Evolutionary conservation across 2,329 filamentous ascomycete species (phyloP).

Genomic region (Diaporthe citrichinensis): DNA sequence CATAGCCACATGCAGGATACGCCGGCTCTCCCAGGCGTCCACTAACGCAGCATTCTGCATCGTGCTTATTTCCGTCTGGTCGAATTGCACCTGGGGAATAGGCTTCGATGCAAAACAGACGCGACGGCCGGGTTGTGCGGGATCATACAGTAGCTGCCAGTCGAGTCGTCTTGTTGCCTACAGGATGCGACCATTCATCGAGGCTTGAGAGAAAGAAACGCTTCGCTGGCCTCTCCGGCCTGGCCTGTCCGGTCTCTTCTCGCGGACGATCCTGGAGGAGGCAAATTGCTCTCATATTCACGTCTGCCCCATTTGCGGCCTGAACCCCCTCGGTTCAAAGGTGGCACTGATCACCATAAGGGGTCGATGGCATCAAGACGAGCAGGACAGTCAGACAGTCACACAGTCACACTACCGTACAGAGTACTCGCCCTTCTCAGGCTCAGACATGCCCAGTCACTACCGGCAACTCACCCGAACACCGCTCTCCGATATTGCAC

Average conservation of each 20-base stretch:
- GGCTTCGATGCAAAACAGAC: slow-evolving; percentile 27
- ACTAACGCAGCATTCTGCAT: slow-evolving; percentile 22
- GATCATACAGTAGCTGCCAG: slow-evolving; percentile 25
- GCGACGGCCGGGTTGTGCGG: slow-evolving; percentile 16
- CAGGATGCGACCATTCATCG: not conserved
- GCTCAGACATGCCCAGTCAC: slow-evolving; percentile 23
- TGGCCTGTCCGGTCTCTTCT: not conserved
- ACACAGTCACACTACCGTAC: too few species aligned
- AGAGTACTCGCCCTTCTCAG: slow-evolving; percentile 28
- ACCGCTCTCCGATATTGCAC: slow-evolving; percentile 23
- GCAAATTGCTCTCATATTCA: slow-evolving; percentile 8
- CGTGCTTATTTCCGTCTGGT: slow-evolving; percentile 26
- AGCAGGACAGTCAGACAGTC: not conserved
- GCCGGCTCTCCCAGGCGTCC: slow-evolving; percentile 15
- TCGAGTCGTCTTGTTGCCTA: not conserved
- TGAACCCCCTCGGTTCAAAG: slow-evolving; percentile 1
- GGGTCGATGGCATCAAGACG: not conserved
- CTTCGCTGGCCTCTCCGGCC: not conserved
- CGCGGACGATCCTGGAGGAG: slow-evolving; percentile 2
- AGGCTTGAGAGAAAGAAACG: not conserved
- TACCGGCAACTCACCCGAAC: slow-evolving; percentile 31
- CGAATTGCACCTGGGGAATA: slow-evolving; percentile 14
- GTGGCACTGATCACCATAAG: slow-evolving; percentile 29
- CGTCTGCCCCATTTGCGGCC: slow-evolving; percentile 28
- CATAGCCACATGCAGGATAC: slow-evolving; percentile 27